Percentiles rank a stretch among this genome's conserved stretches.
Evolutionary conservation across 2,329 filamentous ascomycete genomes (phyloP).

Genomic region (Penicillium sp.): DNA sequence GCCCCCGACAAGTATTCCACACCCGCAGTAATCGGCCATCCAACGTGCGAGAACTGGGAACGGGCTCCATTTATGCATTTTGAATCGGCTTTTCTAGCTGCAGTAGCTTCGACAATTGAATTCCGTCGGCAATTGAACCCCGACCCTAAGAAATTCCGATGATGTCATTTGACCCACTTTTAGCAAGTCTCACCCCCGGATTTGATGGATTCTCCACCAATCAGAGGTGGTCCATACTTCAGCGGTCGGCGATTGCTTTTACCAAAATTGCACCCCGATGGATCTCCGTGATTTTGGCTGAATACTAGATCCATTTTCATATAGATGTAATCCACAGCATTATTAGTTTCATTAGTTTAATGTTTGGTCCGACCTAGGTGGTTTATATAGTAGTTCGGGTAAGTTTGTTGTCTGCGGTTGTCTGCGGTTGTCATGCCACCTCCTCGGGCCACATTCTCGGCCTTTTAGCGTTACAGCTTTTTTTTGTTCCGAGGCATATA

Average conservation of each 20-base stretch:
- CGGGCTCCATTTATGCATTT: neutral
- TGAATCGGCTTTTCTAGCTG: too few relatives aligned
- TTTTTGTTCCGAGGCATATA: slow-evolving; percentile 10
- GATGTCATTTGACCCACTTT: neutral
- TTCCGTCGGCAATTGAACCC: slow-evolving; percentile 23
- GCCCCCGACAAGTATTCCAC: neutral
- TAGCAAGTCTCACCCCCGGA: slow-evolving; percentile 14
- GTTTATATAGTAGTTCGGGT: neutral
- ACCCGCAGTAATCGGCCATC: neutral
- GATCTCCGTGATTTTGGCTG: neutral
- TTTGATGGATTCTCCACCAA: slow-evolving; percentile 9
- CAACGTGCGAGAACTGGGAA: neutral
- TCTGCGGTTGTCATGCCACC: neutral
- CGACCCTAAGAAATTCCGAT: neutral
- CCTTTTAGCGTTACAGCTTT: neutral
- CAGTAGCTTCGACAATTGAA: slow-evolving; percentile 2
- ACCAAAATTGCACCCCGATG: neutral
- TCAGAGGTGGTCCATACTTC: neutral
- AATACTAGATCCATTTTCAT: neutral
- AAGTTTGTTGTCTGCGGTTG: neutral
- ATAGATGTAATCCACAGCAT: neutral
- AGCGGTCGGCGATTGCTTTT: slow-evolving; percentile 8
- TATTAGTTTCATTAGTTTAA: neutral
- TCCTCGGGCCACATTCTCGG: neutral
- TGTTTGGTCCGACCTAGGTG: too few relatives aligned